phyloP scores from a whole-genome alignment of 2,329 filamentous ascomycete genomes.

The Monilinia aucupariae region DNA sequence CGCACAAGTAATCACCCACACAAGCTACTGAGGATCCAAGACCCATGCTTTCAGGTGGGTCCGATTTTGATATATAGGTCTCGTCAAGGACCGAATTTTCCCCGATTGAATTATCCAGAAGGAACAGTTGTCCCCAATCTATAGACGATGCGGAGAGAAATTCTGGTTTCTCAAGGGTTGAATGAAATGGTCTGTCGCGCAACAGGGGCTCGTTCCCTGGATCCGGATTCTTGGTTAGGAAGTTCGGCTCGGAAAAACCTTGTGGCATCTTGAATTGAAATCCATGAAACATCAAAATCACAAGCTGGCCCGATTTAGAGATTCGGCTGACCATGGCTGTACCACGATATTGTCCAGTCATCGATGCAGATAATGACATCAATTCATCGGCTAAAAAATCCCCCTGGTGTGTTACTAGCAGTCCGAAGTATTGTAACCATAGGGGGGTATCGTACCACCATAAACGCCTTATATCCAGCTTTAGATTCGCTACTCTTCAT shows the following conservation, averaged over 20 bases:
- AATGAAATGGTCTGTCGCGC: neutral
- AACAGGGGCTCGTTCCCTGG: neutral
- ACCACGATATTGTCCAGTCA: neutral
- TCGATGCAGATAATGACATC: neutral
- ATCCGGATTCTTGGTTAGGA: neutral
- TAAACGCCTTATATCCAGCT: conserved; percentile 5
- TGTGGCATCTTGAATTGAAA: neutral
- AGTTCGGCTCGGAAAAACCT: neutral
- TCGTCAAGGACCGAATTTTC: neutral
- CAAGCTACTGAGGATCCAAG: neutral
- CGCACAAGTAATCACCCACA: conserved; percentile 1
- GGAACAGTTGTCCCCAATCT: neutral
- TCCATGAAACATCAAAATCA: conserved; percentile 5
- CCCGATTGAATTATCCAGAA: neutral
- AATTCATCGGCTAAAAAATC: neutral
- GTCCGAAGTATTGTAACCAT: neutral
- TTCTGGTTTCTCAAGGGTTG: neutral
- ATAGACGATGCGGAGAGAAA: neutral
- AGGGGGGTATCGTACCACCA: conserved; percentile 2
- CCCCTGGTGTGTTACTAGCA: neutral
- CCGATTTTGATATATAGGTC: neutral
- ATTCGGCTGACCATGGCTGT: neutral
- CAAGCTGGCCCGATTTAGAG: neutral
- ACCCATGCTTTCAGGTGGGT: neutral
- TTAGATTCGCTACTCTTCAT: neutral